phyloP scores from a whole-genome alignment of 1,284 basidiomycete species.

The Paramarasmius palmivorus region DNA sequence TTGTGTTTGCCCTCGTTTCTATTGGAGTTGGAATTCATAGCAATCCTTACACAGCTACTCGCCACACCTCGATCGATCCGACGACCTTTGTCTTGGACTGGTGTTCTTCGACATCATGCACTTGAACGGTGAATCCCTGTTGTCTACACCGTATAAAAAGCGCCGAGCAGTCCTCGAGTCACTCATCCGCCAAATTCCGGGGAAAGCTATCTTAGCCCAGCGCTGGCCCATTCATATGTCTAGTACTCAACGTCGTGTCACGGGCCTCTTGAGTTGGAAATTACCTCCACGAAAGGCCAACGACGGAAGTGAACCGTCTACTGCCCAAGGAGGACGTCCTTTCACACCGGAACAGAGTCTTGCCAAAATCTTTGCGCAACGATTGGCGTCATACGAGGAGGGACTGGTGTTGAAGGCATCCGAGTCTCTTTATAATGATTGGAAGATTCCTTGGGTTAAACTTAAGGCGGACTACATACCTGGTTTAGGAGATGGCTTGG shows the following conservation, averaged over 20 bases:
- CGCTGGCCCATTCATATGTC: constrained; percentile 41
- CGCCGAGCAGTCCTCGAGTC: constrained; percentile 65
- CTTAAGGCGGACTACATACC: constrained; percentile 85
- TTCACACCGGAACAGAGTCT: constrained; percentile 27
- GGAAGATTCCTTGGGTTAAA: constrained; percentile 74
- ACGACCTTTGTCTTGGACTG: constrained; percentile 64
- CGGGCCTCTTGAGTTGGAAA: constrained; percentile 6
- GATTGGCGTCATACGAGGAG: constrained; percentile 54
- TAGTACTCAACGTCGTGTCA: constrained; percentile 13
- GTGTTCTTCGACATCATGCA: constrained; percentile 84
- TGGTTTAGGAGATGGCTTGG: constrained; percentile 77
- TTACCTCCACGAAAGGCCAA: constrained; percentile 16
- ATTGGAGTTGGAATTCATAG: constrained; percentile 25
- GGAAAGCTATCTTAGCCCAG: constrained; percentile 64
- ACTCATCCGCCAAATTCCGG: constrained; percentile 49
- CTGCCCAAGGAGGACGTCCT: constrained; percentile 20
- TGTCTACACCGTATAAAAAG: constrained; percentile 54
- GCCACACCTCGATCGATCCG: constrained; percentile 34
- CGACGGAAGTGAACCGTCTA: constrained; percentile 18
- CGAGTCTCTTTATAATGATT: constrained; percentile 65
- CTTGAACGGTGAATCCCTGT: constrained; percentile 58
- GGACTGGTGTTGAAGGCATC: constrained; percentile 80
- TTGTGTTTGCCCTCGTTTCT: neutral
- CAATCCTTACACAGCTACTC: constrained; percentile 47
- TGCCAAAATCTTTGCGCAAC: constrained; percentile 48